phyloP scores from a whole-genome alignment of 2,329 filamentous ascomycete genomes.

The Myriosclerotinia duriaeana region DNA sequence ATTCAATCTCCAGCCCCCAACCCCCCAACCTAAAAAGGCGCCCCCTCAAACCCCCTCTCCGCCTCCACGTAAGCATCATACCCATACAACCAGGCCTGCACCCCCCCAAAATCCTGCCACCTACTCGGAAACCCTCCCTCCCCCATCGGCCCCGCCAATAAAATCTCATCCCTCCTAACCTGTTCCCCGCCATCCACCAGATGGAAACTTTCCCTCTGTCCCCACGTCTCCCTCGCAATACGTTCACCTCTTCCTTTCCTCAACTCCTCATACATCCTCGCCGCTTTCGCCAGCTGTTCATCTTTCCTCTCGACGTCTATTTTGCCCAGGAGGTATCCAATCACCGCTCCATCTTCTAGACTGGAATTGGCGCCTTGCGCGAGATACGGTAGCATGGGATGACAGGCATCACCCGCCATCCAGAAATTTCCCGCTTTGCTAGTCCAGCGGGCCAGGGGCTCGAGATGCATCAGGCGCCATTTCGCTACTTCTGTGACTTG shows the following conservation, averaged over 20 bases:
- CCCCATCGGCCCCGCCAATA: slow-evolving; percentile 53
- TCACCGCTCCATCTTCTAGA: slow-evolving; percentile 66
- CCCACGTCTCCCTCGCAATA: slow-evolving; percentile 63
- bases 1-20: neutral
- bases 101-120: slow-evolving; percentile 58
- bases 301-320: slow-evolving; percentile 44
- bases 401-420: slow-evolving; percentile 57
- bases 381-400: slow-evolving; percentile 62
- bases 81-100: slow-evolving; percentile 64
- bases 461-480: slow-evolving; percentile 63
- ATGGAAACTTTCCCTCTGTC: slow-evolving; percentile 54
- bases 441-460: slow-evolving; percentile 38
- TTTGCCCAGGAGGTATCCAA: slow-evolving; percentile 57
- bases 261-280: slow-evolving; percentile 48
- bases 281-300: slow-evolving; percentile 48
- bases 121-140: slow-evolving; percentile 60
- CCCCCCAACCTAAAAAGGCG: slow-evolving; percentile 26
- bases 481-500: slow-evolving; percentile 62
- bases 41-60: slow-evolving; percentile 42
- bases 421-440: slow-evolving; percentile 33
- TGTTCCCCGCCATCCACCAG: slow-evolving; percentile 57
- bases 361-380: slow-evolving; percentile 67
- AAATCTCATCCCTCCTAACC: slow-evolving; percentile 53
- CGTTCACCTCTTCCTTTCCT: slow-evolving; percentile 51
- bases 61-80: slow-evolving; percentile 61